Percentiles rank a stretch among this genome's conserved stretches.
Conservation (phyloP, 345 rosid genomes). For the Barbarea vulgaris region DNA sequence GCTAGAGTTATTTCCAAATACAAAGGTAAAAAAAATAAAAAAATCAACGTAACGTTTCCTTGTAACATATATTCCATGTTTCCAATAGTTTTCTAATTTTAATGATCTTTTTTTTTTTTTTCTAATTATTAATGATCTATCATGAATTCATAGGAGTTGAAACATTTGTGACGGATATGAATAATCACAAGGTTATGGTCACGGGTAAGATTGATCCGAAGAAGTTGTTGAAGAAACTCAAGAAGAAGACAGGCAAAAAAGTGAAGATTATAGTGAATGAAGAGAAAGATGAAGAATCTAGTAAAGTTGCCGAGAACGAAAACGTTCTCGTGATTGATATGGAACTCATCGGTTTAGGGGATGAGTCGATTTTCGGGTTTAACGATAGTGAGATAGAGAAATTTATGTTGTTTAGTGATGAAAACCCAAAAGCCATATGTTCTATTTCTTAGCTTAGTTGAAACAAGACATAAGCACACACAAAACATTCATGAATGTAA, state of each 20-base stretch:
- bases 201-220: conserved; percentile 58
- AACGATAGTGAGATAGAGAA: conserved; percentile 8
- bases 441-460: conserved; percentile 30
- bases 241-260: conserved; percentile 65
- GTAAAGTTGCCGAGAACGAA: not conserved
- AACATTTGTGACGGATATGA: conserved; percentile 69
- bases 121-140: too few relatives aligned
- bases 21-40: conserved; percentile 48
- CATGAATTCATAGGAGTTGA: conserved; percentile 57
- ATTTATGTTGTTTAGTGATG: conserved; percentile 40
- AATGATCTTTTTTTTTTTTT: too few relatives aligned
- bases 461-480: not conserved
- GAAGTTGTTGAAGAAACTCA: conserved; percentile 69
- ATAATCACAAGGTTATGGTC: conserved; percentile 59
- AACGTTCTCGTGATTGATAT: conserved; percentile 32
- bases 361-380: conserved; percentile 20
- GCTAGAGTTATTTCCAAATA: conserved; percentile 61
- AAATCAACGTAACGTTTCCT: not conserved
- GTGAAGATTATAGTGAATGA: conserved; percentile 50
- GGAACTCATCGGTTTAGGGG: conserved; percentile 12
- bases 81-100: not conserved
- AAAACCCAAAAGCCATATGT: conserved; percentile 38
- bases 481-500: not conserved
- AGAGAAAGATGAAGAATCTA: conserved; percentile 35
- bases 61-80: not conserved